These are phyloP conservation scores for Gonapodya prolifera DNA, from an alignment of 192 early-diverging fungal species.

Conservation along the genomic window DNA sequence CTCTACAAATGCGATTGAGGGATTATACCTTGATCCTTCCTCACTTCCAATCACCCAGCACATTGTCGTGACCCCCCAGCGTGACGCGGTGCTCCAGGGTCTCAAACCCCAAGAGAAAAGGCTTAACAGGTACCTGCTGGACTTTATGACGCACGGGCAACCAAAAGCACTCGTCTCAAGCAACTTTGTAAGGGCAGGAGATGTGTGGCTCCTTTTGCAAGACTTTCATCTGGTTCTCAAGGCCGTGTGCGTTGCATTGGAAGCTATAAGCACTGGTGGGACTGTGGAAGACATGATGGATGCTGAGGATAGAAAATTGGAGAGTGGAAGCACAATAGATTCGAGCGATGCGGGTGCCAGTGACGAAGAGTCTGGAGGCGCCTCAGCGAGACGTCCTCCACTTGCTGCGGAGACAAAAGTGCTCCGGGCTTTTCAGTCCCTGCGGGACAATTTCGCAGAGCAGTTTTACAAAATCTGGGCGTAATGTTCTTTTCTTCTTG, in stretches of 20 bases:
- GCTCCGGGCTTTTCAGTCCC: not conserved
- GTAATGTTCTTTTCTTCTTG: not conserved
- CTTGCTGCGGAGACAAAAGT: not conserved
- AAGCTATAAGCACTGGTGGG: not conserved
- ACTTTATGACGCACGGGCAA: slow-evolving; percentile 18
- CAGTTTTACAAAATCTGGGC: not conserved
- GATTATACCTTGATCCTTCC: slow-evolving; percentile 7
- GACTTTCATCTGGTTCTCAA: slow-evolving; percentile 6
- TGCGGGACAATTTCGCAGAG: not conserved
- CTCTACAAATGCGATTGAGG: slow-evolving; percentile 4
- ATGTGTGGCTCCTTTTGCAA: slow-evolving; percentile 12
- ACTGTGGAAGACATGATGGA: not conserved
- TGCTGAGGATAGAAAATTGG: too few relatives aligned
- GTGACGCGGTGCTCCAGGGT: not conserved
- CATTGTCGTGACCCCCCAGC: not conserved
- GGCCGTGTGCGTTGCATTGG: not conserved
- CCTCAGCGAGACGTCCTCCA: too few relatives aligned
- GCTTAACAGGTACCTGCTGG: slow-evolving; percentile 16
- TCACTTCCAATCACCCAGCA: slow-evolving; percentile 8
- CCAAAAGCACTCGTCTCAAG: slow-evolving; percentile 5
- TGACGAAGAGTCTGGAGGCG: too few relatives aligned
- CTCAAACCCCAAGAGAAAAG: not conserved
- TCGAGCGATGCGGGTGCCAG: too few relatives aligned
- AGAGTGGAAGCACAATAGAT: too few relatives aligned
- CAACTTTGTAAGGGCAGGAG: slow-evolving; percentile 11